Evolutionary conservation across 2,329 filamentous ascomycete genomes (phyloP).

Genomic region (Nigrograna mackinnonii): DNA sequence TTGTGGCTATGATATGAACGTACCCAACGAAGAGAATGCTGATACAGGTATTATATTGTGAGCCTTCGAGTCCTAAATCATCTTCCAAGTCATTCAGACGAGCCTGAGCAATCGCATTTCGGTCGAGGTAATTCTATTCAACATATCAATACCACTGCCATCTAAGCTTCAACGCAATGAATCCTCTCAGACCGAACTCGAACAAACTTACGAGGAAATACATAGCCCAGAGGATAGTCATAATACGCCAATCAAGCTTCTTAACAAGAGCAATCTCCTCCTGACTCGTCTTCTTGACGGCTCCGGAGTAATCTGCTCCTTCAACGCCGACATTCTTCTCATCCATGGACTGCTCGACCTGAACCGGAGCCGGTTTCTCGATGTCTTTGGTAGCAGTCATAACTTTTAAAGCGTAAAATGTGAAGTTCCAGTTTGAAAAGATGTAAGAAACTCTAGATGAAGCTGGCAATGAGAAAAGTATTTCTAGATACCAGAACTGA

Average conservation of each 20-base stretch:
- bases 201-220: constrained; percentile 7
- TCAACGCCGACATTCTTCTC: not conserved
- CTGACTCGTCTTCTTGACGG: constrained; percentile 34
- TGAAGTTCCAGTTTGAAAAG: too few species aligned
- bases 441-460: too few species aligned
- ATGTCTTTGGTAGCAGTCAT: constrained; percentile 2
- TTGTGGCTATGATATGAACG: constrained; percentile 11
- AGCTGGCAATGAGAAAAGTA: too few species aligned
- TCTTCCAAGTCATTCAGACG: constrained; percentile 64
- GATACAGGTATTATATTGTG: constrained; percentile 43
- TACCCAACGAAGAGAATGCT: constrained; percentile 59
- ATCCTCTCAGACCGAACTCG: not conserved
- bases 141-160: not conserved
- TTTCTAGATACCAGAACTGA: too few species aligned
- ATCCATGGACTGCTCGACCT: constrained; percentile 1
- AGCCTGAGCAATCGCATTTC: constrained; percentile 68
- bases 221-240: constrained; percentile 14
- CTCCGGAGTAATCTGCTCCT: constrained; percentile 29
- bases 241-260: constrained; percentile 35
- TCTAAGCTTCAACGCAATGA: constrained; percentile 4
- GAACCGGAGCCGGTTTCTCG: not conserved
- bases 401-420: not conserved
- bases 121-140: constrained; percentile 48
- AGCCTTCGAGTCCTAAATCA: constrained; percentile 45
- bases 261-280: constrained; percentile 34